Evolutionary conservation across 1,284 basidiomycete genomes (phyloP).

Genomic region (Leccinum insolens): DNA sequence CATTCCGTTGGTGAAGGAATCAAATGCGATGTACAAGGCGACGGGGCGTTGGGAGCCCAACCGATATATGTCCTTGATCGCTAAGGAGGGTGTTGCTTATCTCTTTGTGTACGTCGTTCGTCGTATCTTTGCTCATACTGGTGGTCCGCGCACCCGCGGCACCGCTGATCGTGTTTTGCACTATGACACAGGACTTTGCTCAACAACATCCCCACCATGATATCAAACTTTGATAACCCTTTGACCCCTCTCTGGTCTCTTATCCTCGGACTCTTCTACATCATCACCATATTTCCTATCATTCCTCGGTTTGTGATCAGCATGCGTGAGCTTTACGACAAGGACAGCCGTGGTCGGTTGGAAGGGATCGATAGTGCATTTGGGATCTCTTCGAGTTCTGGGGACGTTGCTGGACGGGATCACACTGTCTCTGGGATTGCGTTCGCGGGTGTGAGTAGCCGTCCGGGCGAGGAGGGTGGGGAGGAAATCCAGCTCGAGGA

Average conservation of each 20-base stretch:
- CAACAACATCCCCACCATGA: not conserved
- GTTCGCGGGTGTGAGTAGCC: too few species aligned
- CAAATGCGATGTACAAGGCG: not conserved
- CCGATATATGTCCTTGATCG: not conserved
- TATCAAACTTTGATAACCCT: too few species aligned
- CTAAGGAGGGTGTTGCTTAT: not conserved
- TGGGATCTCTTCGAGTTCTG: not conserved
- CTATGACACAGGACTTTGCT: not conserved
- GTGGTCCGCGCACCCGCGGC: too few species aligned
- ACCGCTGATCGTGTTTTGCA: too few species aligned
- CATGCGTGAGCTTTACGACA: not conserved
- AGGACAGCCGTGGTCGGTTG: not conserved
- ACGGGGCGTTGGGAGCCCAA: not conserved
- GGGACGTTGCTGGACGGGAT: not conserved
- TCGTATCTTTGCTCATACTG: too few species aligned
- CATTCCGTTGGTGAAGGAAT: not conserved
- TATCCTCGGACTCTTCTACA: not conserved
- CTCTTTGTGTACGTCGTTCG: not conserved
- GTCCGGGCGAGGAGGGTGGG: too few species aligned
- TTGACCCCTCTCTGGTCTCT: too few species aligned
- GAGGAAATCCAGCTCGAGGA: not conserved
- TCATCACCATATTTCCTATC: not conserved
- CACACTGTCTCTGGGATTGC: not conserved
- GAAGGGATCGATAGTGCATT: not conserved
- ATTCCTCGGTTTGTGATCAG: not conserved